Conservation (phyloP, 2,329 filamentous ascomycete genomes). For the Ilyonectria destructans region DNA sequence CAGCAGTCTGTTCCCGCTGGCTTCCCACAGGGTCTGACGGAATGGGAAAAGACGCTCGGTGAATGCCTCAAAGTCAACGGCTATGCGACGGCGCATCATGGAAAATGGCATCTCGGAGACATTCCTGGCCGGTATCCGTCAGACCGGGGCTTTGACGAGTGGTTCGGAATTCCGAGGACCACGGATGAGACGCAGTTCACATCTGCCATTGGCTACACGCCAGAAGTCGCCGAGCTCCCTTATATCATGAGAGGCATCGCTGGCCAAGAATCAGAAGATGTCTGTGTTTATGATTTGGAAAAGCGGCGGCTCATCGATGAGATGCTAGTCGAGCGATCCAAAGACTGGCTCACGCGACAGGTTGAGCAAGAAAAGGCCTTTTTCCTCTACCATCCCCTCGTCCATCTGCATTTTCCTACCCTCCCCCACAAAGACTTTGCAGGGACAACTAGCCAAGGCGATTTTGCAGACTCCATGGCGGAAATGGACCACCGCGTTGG, state of each 20-base stretch:
- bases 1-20: slow-evolving; percentile 54
- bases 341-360: slow-evolving; percentile 51
- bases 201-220: slow-evolving; percentile 50
- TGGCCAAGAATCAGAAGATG: slow-evolving; percentile 48
- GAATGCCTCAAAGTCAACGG: slow-evolving; percentile 50
- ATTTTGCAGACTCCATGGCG: slow-evolving; percentile 54
- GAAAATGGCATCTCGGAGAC: slow-evolving; percentile 57
- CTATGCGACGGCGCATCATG: slow-evolving; percentile 53
- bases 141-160: slow-evolving; percentile 57
- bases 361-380: slow-evolving; percentile 46
- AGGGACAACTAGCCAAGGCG: slow-evolving; percentile 49
- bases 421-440: slow-evolving; percentile 51
- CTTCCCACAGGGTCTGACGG: slow-evolving; percentile 53
- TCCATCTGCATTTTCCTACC: slow-evolving; percentile 55
- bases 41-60: slow-evolving; percentile 53
- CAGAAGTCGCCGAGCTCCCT: slow-evolving; percentile 53
- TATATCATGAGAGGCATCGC: slow-evolving; percentile 55
- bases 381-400: slow-evolving; percentile 54
- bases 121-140: slow-evolving; percentile 54
- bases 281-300: slow-evolving; percentile 54
- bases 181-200: slow-evolving; percentile 57
- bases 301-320: slow-evolving; percentile 52
- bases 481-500: slow-evolving; percentile 55
- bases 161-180: slow-evolving; percentile 56
- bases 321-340: slow-evolving; percentile 52